A percentile compares a stretch with the other conserved stretches of the same genome.
Evolutionary conservation across 176 grass and related monocot species (phyloP).

Genomic region (Ananas comosus): DNA sequence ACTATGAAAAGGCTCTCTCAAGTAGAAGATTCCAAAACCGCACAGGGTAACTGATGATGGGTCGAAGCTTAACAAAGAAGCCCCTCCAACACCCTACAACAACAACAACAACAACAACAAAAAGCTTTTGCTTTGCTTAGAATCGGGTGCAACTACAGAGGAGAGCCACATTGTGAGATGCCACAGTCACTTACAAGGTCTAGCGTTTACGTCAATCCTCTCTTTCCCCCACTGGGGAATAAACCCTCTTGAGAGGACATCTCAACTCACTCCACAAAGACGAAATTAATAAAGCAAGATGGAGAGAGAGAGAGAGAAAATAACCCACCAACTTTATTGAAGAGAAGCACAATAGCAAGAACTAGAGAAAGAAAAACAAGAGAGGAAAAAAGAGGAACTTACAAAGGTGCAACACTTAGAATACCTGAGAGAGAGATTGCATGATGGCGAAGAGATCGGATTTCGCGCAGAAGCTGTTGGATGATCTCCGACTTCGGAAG

Average conservation of each 20-base stretch:
- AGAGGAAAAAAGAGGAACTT: neutral
- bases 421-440: neutral
- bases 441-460: conserved; percentile 39
- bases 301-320: conserved; percentile 26
- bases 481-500: conserved; percentile 67
- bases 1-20: too few relatives aligned
- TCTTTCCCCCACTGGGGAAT: too few relatives aligned
- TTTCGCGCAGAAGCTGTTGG: conserved; percentile 84
- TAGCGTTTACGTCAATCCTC: conserved; percentile 38
- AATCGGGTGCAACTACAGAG: conserved; percentile 31
- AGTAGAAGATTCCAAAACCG: too few relatives aligned
- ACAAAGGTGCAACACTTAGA: neutral
- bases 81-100: conserved; percentile 5
- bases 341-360: conserved; percentile 9
- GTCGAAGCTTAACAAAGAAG: conserved; percentile 21
- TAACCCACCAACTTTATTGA: conserved; percentile 30
- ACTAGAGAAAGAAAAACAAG: too few relatives aligned
- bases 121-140: conserved; percentile 62
- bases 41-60: neutral
- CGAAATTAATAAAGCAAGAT: neutral
- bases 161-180: conserved; percentile 18
- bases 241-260: conserved; percentile 15
- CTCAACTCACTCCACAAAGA: conserved; percentile 28
- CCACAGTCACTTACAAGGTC: neutral
- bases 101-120: neutral